Evolutionary conservation across 2,329 filamentous ascomycete species (phyloP).

Genomic region (Fusarium sp.): DNA sequence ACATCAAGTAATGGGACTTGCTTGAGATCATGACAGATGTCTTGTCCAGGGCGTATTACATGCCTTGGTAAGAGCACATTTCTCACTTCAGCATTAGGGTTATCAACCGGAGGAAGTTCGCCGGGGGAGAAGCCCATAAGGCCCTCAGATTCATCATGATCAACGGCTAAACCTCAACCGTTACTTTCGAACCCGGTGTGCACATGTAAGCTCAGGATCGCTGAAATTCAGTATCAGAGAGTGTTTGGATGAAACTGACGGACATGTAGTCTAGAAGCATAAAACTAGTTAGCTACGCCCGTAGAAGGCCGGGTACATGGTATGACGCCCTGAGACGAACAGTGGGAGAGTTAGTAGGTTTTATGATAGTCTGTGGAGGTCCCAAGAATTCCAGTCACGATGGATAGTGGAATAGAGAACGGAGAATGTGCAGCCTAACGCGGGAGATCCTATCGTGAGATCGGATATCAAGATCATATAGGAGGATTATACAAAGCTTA

Average conservation of each 20-base stretch:
- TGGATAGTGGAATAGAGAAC: neutral
- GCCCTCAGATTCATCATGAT: neutral
- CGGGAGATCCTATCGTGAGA: neutral
- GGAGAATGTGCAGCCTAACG: neutral
- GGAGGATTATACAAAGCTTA: neutral
- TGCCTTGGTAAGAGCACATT: neutral
- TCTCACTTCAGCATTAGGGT: neutral
- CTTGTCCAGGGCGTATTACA: neutral
- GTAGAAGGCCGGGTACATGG: constrained; percentile 4
- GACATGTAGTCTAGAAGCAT: neutral
- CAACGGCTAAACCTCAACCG: neutral
- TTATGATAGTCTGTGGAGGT: neutral
- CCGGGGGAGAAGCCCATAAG: neutral
- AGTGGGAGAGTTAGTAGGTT: neutral
- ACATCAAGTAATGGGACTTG: neutral
- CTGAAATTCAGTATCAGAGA: neutral
- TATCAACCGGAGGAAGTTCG: neutral
- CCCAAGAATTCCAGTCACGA: constrained; percentile 13
- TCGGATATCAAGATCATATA: neutral
- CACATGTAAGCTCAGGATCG: neutral
- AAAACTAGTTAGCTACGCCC: neutral
- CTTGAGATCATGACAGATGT: neutral
- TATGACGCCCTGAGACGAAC: neutral
- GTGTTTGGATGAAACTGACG: constrained; percentile 8
- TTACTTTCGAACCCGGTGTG: neutral